phyloP scores from a whole-genome alignment of 1,284 basidiomycete genomes.

The Microbotryum lychnidis-dioicae region DNA sequence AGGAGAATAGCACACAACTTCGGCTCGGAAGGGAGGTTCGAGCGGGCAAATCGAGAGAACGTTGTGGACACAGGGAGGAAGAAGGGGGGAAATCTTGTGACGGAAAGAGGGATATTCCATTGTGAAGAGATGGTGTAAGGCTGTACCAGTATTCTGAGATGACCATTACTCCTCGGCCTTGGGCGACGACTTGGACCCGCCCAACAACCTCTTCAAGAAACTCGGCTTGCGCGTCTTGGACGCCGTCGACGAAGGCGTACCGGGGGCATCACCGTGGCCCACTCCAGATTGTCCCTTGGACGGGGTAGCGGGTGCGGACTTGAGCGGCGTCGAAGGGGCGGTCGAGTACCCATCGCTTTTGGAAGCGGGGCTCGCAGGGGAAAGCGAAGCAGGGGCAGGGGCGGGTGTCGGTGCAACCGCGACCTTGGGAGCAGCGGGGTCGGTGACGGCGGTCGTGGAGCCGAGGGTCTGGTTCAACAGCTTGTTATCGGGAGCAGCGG shows the following conservation, averaged over 20 bases:
- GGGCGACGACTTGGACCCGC: background rate
- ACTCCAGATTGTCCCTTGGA: background rate
- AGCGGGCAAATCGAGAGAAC: too few species aligned
- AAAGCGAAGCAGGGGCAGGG: background rate
- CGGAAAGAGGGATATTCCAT: too few species aligned
- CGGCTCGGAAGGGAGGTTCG: too few species aligned
- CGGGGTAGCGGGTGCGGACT: background rate
- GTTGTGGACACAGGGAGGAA: too few species aligned
- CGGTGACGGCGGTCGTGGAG: background rate
- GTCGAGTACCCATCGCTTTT: background rate
- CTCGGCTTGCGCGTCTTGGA: constrained; percentile 1
- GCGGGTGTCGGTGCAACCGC: background rate
- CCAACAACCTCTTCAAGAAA: constrained; percentile 3
- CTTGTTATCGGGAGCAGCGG: background rate
- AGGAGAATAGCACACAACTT: too few species aligned
- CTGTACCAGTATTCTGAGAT: too few species aligned
- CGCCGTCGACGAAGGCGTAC: background rate
- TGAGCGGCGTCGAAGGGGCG: background rate
- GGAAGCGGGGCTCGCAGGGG: background rate
- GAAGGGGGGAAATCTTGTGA: too few species aligned
- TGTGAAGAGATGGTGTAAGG: too few species aligned
- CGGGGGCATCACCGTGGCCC: background rate
- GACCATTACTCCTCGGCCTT: too few species aligned
- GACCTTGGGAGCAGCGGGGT: background rate
- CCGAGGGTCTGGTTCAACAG: background rate